Base-by-base conservation (phyloP, 2,329 filamentous ascomycete genomes). In the Fusarium musae region DNA sequence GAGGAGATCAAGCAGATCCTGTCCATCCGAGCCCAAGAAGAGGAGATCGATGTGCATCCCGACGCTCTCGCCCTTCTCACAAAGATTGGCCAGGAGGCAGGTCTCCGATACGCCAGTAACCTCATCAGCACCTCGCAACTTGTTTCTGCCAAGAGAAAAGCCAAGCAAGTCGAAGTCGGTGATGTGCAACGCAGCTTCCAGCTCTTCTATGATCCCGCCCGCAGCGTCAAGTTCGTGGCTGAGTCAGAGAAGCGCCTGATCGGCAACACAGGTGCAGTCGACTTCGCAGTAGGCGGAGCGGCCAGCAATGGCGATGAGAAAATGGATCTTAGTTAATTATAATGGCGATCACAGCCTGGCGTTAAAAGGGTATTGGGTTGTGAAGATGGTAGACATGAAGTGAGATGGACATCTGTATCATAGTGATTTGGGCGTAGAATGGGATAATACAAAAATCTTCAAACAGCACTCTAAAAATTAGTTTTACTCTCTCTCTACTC, bases 101-200 rank as follows among this genome's bases (percentile, higher is more conserved):
- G 96, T 30, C 87, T 99, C 57, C 89, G 96, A 76, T 99, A 99
- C 81, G 96, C 95, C n/a, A 97, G 94, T 85, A 98, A 99, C 81
- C 91, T 99, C 63, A 98, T 99, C 83, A 97, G 93, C 28, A 98
- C 96, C 4, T 96, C 94, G 9, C 93, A 97, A 82, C 89, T 99
- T 49, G 88, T 98, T 56, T 91, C 91, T 70, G 91, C 93, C 78
- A 98, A 98, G 88, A 90, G 95, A 74, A 93, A 91, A 79, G 92
- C 93, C 21, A 94, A 93, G 82, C 92, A 96, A 79, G 93, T 99
- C 53, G 90, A 89, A 64, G 89, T 97, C 65, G 91, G 94, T 63
- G 96, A 99, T 79, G 95, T 99, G 17, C 93, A 97, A 85, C 91
- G 96, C 76, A 97, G 94, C 84, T 99, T 96, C 87, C 89, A 92